Percentiles rank a stretch among this genome's conserved stretches.
These are phyloP conservation scores for Metarhizium sp. DNA, from an alignment of 2,329 filamentous ascomycete genomes.

Conservation along the genomic window DNA sequence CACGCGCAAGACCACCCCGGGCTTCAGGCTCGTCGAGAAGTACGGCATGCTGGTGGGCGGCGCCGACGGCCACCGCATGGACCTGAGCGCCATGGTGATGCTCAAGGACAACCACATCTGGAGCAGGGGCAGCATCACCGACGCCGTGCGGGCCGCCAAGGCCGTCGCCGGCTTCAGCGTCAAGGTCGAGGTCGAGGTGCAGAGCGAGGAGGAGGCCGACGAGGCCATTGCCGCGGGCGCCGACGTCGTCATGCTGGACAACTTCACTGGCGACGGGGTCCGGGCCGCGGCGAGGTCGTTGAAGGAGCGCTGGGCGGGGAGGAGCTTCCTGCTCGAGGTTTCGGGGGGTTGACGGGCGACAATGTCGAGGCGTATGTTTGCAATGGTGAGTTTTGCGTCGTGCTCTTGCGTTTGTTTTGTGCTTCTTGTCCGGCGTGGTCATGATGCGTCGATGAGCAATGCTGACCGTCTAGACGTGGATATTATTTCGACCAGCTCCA, in stretches of 20 bases:
- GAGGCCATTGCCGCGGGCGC: slow-evolving; percentile 86
- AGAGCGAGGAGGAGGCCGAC: slow-evolving; percentile 78
- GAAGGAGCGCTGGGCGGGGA: slow-evolving; percentile 71
- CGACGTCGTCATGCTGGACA: slow-evolving; percentile 96
- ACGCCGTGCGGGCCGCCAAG: slow-evolving; percentile 77
- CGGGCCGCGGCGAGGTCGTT: slow-evolving; percentile 63
- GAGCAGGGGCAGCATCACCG: slow-evolving; percentile 77
- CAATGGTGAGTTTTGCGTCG: slow-evolving; percentile 41
- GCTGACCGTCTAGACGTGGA: slow-evolving; percentile 60
- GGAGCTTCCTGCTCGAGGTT: slow-evolving; percentile 76
- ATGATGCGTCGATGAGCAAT: background rate
- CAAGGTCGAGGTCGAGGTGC: slow-evolving; percentile 95
- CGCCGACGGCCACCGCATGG: slow-evolving; percentile 84
- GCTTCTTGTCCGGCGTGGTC: background rate
- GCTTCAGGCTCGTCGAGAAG: slow-evolving; percentile 92
- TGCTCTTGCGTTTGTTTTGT: background rate
- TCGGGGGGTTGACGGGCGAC: slow-evolving; percentile 80
- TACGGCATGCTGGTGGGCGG: slow-evolving; percentile 95
- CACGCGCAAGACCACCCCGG: slow-evolving; percentile 93
- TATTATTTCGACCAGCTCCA: slow-evolving; percentile 91
- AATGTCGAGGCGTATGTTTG: slow-evolving; percentile 80
- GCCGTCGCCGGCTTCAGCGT: slow-evolving; percentile 78
- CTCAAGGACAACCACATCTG: slow-evolving; percentile 98
- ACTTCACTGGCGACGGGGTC: slow-evolving; percentile 76
- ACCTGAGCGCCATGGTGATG: slow-evolving; percentile 94